A percentile compares a stretch with the other conserved stretches of the same genome.
phyloP scores from a whole-genome alignment of 345 rosid species.

The Mallotus nudiflorus region DNA sequence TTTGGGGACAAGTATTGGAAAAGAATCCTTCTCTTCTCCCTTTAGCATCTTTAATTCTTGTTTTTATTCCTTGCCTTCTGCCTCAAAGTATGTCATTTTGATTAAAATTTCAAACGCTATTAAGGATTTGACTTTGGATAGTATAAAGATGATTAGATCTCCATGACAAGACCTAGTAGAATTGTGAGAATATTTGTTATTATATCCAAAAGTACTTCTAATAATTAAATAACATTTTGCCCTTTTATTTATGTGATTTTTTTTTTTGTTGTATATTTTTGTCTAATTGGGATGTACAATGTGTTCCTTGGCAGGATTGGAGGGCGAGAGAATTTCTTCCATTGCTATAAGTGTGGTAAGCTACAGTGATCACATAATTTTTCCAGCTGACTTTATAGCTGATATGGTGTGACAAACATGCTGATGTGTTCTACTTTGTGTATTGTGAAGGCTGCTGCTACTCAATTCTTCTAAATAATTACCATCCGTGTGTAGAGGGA shows the following conservation, averaged over 20 bases:
- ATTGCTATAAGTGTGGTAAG: conserved; percentile 90
- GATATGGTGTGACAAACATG: neutral
- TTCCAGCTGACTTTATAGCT: neutral
- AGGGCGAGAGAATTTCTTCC: conserved; percentile 82
- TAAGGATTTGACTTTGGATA: neutral
- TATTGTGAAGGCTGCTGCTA: conserved; percentile 73
- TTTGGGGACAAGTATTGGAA: no score
- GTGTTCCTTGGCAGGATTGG: conserved; percentile 55
- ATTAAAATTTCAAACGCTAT: neutral
- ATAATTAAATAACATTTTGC: neutral
- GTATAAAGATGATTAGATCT: neutral
- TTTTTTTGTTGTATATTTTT: neutral
- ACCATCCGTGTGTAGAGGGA: conserved; percentile 91
- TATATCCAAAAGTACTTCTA: neutral
- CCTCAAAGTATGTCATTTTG: neutral
- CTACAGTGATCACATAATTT: neutral
- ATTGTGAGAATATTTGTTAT: neutral
- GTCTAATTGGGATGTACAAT: conserved; percentile 1
- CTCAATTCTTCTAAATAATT: conserved; percentile 59
- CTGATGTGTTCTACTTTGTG: neutral
- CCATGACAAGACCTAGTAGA: neutral
- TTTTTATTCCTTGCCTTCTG: no score
- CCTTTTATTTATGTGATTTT: neutral
- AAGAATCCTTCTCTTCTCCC: no score
- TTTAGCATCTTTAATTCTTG: no score